Base-by-base conservation (phyloP, 2,329 filamentous ascomycete species). In the Fusarium piperis region DNA sequence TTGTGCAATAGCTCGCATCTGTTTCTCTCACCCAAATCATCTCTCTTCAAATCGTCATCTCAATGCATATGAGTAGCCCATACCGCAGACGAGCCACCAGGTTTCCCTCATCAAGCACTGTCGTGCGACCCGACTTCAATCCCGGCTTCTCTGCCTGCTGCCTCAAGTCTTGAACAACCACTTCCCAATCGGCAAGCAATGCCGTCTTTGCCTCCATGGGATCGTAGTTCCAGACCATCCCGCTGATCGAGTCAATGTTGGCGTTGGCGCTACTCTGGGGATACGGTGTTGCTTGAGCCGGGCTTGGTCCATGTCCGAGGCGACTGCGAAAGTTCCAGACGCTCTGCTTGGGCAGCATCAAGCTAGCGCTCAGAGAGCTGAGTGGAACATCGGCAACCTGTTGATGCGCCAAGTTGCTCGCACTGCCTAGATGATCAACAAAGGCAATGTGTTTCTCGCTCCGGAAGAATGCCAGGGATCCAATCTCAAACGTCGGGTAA, bases 401-500 rank as follows among this genome's bases (percentile, higher is more conserved):
- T 70, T 83, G 81, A 63, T 85, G 84, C 70, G 84, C 85, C 70
- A 87, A 85, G 9, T 84, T 84, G 8, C 85, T 86, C 3, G 81
- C 74, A 46, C 76, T 79, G 69, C 89, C 87, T 13, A 89, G 79
- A 72, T 85, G 83, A 30, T 85, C 76, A 66, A 89, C 86, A 62
- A 87, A 86, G 13, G 81, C 79, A 58, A 81, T 79, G 62, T 88
- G 85, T 20, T 82, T 79, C 44, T 82, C 77, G 64, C 82, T 80
- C 39, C 87, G 84, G 76, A 88, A 88, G 77, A 88, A 87, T 5
- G 79, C 75, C 33, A 86, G 78, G 28, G 82, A 85, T 59, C 85
- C 87, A 70, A 89, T 84, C 74, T 89, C 87, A 64, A 89, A 87
- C 65, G 86, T 86, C 11, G 85, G 84, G 66, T 86, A 85, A 75